Percentiles rank a stretch among this genome's conserved stretches.
phyloP scores from a whole-genome alignment of 2,329 filamentous ascomycete species.

The Emydomyces testavorans region DNA sequence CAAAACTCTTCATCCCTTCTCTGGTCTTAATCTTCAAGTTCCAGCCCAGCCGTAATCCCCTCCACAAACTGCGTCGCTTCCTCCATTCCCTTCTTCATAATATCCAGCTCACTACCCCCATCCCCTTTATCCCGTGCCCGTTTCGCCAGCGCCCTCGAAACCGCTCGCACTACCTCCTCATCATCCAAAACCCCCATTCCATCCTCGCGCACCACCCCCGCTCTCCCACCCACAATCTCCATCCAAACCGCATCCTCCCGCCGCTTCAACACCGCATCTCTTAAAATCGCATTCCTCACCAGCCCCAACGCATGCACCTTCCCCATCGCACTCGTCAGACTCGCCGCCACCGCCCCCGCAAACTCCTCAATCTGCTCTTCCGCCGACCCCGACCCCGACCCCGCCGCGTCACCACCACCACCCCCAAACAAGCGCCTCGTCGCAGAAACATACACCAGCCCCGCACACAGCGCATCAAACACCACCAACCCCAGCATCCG shows the following conservation, averaged over 20 bases:
- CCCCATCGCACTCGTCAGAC: constrained; percentile 49
- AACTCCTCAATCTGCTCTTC: constrained; percentile 40
- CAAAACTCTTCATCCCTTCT: not conserved
- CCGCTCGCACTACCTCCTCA: constrained; percentile 48
- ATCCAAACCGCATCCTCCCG: constrained; percentile 20
- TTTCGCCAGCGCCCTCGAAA: constrained; percentile 54
- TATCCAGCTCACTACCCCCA: not conserved
- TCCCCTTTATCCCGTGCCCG: not conserved
- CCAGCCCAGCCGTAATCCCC: constrained; percentile 12
- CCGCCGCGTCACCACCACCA: too few species aligned
- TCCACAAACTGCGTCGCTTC: constrained; percentile 11
- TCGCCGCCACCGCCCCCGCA: constrained; percentile 25
- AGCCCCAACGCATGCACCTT: constrained; percentile 64
- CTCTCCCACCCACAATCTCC: constrained; percentile 53
- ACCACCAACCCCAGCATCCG: constrained; percentile 54
- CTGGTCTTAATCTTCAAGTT: constrained; percentile 1
- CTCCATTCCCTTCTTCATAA: not conserved
- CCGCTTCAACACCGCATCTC: constrained; percentile 53
- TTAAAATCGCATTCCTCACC: constrained; percentile 64
- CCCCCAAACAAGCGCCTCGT: constrained; percentile 68
- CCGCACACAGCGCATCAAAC: constrained; percentile 54
- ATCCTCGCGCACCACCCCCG: constrained; percentile 44
- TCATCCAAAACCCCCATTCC: constrained; percentile 56
- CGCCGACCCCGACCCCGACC: constrained; percentile 56
- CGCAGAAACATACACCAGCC: constrained; percentile 59